Evolutionary conservation across 2,329 filamentous ascomycete genomes (phyloP).

Genomic region (Aspergillus candidus): DNA sequence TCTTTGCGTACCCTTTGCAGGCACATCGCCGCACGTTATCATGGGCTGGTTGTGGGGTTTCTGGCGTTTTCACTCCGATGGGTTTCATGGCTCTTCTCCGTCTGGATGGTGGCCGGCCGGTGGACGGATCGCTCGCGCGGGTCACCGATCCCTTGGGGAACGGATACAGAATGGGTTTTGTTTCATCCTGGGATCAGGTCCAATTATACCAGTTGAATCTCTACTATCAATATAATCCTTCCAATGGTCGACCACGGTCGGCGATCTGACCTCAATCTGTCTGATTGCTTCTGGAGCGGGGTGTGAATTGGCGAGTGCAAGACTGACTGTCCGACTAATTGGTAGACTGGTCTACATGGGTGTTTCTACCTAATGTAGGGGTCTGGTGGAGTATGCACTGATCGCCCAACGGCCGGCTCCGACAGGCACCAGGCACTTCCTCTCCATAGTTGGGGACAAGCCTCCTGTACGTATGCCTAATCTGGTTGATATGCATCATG

Average conservation of each 20-base stretch:
- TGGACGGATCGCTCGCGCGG: constrained; percentile 18
- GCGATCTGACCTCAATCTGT: constrained; percentile 8
- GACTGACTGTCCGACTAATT: too few species aligned
- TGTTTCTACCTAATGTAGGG: too few species aligned
- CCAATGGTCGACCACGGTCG: constrained; percentile 13
- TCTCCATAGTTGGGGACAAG: too few species aligned
- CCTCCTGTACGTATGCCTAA: too few species aligned
- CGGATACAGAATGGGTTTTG: constrained; percentile 18
- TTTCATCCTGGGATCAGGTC: constrained; percentile 14
- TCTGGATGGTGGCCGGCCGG: constrained; percentile 24
- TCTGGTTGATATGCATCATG: too few species aligned
- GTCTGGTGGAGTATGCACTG: too few species aligned
- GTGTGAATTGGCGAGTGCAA: too few species aligned
- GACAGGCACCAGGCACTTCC: too few species aligned
- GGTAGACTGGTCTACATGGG: too few species aligned
- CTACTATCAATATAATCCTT: constrained; percentile 20
- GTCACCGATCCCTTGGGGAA: constrained; percentile 10
- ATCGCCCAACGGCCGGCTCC: too few species aligned
- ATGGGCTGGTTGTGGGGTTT: constrained; percentile 36
- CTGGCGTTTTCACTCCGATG: constrained; percentile 34
- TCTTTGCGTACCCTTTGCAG: constrained; percentile 29
- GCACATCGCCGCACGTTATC: constrained; percentile 29
- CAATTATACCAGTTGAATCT: constrained; percentile 13
- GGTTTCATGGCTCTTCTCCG: constrained; percentile 27
- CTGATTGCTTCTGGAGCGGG: too few species aligned